Evolutionary conservation across 306 rosid species (phyloP).

Genomic region (Lathyrus sativus): DNA sequence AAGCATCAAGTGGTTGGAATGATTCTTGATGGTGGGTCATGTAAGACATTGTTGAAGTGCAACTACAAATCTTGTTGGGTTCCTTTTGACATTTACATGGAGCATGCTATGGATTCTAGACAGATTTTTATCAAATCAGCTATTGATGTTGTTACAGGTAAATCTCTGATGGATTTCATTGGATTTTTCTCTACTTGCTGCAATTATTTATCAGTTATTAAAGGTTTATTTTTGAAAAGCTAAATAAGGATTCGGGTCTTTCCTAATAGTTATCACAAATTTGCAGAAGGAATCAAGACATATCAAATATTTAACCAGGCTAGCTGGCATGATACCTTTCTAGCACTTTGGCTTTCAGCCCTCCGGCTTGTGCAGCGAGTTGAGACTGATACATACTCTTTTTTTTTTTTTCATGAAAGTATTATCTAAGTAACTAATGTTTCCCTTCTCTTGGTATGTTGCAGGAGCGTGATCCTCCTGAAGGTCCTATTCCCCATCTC

Average conservation of each 20-base stretch:
- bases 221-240: conserved; percentile 29
- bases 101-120: conserved; percentile 75
- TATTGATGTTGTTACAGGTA: conserved; percentile 65
- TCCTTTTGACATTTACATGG: conserved; percentile 72
- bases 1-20: conserved; percentile 53
- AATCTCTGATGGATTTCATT: conserved; percentile 32
- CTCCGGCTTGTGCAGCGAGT: conserved; percentile 92
- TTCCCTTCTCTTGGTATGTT: conserved; percentile 29
- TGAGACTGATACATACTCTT: conserved; percentile 46
- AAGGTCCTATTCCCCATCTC: conserved; percentile 80
- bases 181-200: conserved; percentile 30
- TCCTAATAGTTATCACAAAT: conserved; percentile 45
- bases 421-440: conserved; percentile 32
- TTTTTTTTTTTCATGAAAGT: conserved; percentile 33
- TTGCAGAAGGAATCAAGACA: conserved; percentile 68
- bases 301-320: conserved; percentile 75
- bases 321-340: conserved; percentile 82
- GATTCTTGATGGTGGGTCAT: conserved; percentile 52
- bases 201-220: conserved; percentile 22
- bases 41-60: conserved; percentile 44
- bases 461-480: conserved; percentile 85
- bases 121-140: conserved; percentile 68
- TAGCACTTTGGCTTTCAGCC: conserved; percentile 86
- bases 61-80: conserved; percentile 62
- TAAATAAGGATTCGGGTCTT: conserved; percentile 25